Percentiles rank a stretch among this genome's conserved stretches.
phyloP scores from a whole-genome alignment of 2,329 filamentous ascomycete species.

The Ceratocystis huliohia region DNA sequence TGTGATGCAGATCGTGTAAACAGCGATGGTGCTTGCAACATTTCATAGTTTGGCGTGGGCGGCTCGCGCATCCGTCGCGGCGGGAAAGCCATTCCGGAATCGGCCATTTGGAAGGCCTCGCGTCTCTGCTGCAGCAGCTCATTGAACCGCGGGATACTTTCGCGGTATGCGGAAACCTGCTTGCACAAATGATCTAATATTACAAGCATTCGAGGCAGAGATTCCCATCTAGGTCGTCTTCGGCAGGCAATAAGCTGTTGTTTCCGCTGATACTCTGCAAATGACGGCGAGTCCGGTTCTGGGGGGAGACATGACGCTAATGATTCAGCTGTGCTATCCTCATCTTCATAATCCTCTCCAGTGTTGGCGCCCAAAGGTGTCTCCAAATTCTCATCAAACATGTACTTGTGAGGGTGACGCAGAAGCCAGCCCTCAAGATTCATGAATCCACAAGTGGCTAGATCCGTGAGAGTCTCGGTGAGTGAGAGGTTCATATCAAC shows the following conservation, averaged over 20 bases:
- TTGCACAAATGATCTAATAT: slow-evolving; percentile 48
- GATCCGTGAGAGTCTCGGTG: slow-evolving; percentile 68
- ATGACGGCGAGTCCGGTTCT: slow-evolving; percentile 32
- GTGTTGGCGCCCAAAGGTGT: slow-evolving; percentile 26
- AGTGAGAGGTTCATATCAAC: slow-evolving; percentile 82
- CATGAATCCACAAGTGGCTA: slow-evolving; percentile 75
- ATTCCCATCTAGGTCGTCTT: slow-evolving; percentile 42
- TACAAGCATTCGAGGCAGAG: slow-evolving; percentile 41
- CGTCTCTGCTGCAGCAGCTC: slow-evolving; percentile 54
- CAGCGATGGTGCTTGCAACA: slow-evolving; percentile 18
- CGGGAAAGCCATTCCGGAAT: slow-evolving; percentile 33
- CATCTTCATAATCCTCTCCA: slow-evolving; percentile 34
- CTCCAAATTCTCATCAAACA: slow-evolving; percentile 33
- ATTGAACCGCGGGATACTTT: slow-evolving; percentile 57
- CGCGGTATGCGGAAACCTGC: slow-evolving; percentile 50
- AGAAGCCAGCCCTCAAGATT: slow-evolving; percentile 83
- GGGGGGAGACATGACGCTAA: slow-evolving; percentile 27
- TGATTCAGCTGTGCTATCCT: slow-evolving; percentile 23
- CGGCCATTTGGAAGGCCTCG: slow-evolving; percentile 50
- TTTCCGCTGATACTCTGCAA: slow-evolving; percentile 30
- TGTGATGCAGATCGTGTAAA: slow-evolving; percentile 32
- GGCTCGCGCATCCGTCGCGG: slow-evolving; percentile 22
- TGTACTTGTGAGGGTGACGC: slow-evolving; percentile 53
- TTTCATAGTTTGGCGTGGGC: slow-evolving; percentile 22
- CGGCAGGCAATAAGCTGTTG: slow-evolving; percentile 30